These are phyloP conservation scores for Septoria linicola DNA, from an alignment of 2,329 filamentous ascomycete species.

Conservation along the genomic window DNA sequence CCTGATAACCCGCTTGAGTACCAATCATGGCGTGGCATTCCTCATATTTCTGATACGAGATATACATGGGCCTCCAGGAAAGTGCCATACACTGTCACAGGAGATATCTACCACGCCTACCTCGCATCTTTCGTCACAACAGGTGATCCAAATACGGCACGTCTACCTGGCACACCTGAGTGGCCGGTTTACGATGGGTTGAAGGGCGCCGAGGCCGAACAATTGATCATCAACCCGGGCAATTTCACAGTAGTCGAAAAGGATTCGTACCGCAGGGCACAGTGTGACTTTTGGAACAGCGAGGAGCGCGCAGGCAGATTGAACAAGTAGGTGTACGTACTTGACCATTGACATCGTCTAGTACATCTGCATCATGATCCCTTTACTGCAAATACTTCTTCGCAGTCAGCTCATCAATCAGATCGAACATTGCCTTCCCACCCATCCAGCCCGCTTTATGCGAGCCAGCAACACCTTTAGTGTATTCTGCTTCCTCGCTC, in stretches of 20 bases:
- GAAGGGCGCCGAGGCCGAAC: slow-evolving; percentile 19
- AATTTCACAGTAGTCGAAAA: slow-evolving; percentile 19
- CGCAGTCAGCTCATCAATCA: slow-evolving; percentile 25
- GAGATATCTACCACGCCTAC: slow-evolving; percentile 37
- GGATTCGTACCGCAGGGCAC: slow-evolving; percentile 15
- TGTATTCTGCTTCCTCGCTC: slow-evolving; percentile 62
- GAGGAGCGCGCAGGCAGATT: slow-evolving; percentile 16
- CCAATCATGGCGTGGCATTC: slow-evolving; percentile 15
- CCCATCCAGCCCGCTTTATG: slow-evolving; percentile 22
- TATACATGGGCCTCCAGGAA: slow-evolving; percentile 20
- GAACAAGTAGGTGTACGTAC: slow-evolving; percentile 1
- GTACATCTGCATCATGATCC: no score
- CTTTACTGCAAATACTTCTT: slow-evolving; percentile 24
- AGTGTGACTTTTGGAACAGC: slow-evolving; percentile 22
- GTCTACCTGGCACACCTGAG: slow-evolving; percentile 25
- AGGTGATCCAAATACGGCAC: slow-evolving; percentile 38
- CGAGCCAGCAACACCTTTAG: slow-evolving; percentile 16
- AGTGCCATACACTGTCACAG: slow-evolving; percentile 12
- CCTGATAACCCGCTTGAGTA: slow-evolving; percentile 14
- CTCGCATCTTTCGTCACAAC: slow-evolving; percentile 40
- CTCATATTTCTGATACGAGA: slow-evolving; percentile 20
- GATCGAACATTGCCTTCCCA: slow-evolving; percentile 23
- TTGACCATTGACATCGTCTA: no score
- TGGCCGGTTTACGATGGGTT: slow-evolving; percentile 36
- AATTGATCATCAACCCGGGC: slow-evolving; percentile 17